Percentiles rank a stretch among this genome's conserved stretches.
phyloP scores from a whole-genome alignment of 2,329 filamentous ascomycete genomes.

The Nemania sp. region DNA sequence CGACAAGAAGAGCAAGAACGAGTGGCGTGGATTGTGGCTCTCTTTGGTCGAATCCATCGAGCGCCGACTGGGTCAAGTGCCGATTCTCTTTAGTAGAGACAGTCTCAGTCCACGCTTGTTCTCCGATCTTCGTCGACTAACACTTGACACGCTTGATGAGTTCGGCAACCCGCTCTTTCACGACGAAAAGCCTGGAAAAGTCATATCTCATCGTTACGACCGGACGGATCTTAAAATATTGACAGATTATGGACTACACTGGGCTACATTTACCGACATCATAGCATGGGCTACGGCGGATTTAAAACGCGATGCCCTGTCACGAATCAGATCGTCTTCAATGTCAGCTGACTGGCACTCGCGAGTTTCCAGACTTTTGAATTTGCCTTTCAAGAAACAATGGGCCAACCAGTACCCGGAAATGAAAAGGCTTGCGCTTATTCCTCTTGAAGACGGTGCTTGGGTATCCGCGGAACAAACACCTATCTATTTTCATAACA shows the following conservation, averaged over 20 bases:
- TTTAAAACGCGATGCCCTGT: slow-evolving; percentile 8
- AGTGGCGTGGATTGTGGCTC: slow-evolving; percentile 12
- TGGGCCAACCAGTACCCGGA: neutral
- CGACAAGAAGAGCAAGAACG: slow-evolving; percentile 17
- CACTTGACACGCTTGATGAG: slow-evolving; percentile 24
- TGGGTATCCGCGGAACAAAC: slow-evolving; percentile 24
- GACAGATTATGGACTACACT: neutral
- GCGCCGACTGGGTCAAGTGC: neutral
- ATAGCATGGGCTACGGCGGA: slow-evolving; percentile 20
- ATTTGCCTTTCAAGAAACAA: neutral
- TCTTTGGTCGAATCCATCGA: slow-evolving; percentile 8
- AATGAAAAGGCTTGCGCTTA: slow-evolving; percentile 19
- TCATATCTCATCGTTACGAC: slow-evolving; percentile 26
- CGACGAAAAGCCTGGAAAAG: slow-evolving; percentile 24
- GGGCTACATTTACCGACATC: neutral
- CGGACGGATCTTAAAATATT: slow-evolving; percentile 7
- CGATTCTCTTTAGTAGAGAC: slow-evolving; percentile 37
- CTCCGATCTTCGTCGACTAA: slow-evolving; percentile 9
- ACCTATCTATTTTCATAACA: slow-evolving; percentile 23
- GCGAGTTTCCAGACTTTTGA: slow-evolving; percentile 29
- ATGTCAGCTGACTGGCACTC: slow-evolving; percentile 30
- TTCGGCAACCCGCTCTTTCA: slow-evolving; percentile 34
- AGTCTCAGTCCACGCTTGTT: slow-evolving; percentile 34
- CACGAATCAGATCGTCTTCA: slow-evolving; percentile 27
- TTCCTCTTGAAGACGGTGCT: slow-evolving; percentile 25